Conservation (phyloP, 257 asterid species). For the Solanum microdontum region DNA sequence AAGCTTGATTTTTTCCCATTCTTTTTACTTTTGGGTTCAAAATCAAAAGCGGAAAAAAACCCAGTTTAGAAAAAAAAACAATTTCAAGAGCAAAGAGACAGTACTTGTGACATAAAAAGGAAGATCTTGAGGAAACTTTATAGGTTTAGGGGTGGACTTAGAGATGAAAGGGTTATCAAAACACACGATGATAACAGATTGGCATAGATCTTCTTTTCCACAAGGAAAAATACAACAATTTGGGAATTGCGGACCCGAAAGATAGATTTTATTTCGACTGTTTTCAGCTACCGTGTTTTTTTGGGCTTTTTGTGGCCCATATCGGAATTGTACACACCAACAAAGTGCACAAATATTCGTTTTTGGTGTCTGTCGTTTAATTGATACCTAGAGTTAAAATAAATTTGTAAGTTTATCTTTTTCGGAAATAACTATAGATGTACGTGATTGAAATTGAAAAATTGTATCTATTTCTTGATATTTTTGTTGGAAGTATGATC, state of each 20-base stretch:
- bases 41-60: neutral
- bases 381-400: neutral
- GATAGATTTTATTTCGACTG: neutral
- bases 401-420: neutral
- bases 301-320: neutral
- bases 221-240: neutral
- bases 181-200: neutral
- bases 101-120: neutral
- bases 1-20: slow-evolving; percentile 89
- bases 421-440: neutral
- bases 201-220: neutral
- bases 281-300: neutral
- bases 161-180: neutral
- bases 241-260: neutral
- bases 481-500: neutral
- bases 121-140: neutral
- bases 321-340: neutral
- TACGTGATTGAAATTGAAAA: neutral
- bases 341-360: neutral
- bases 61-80: neutral
- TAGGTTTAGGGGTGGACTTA: neutral
- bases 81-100: neutral
- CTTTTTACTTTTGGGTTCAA: neutral
- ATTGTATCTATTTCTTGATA: neutral
- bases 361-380: too few species aligned